phyloP scores from a whole-genome alignment of 345 rosid genomes.

The Gossypium stocksii region DNA sequence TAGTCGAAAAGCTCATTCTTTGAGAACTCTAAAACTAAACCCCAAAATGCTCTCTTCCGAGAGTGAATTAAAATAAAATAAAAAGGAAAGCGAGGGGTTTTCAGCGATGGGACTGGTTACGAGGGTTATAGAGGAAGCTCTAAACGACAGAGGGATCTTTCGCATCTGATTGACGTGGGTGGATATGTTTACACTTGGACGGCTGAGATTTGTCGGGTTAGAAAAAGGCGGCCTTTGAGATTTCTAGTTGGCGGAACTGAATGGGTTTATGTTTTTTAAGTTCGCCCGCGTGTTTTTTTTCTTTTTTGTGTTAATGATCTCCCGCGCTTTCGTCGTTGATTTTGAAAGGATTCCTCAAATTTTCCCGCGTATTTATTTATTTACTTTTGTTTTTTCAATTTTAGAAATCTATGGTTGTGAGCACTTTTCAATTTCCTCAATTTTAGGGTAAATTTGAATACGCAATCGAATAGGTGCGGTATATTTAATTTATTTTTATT shows the following conservation, averaged over 20 bases:
- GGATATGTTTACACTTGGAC: background rate
- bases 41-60: too few relatives aligned
- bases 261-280: background rate
- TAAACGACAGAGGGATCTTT: background rate
- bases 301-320: background rate
- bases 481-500: too few relatives aligned
- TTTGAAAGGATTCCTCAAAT: background rate
- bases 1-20: constrained; percentile 38
- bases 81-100: background rate
- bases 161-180: background rate
- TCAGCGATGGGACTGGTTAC: background rate
- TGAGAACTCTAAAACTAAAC: background rate
- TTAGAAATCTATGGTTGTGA: too few relatives aligned
- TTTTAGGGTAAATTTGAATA: too few relatives aligned
- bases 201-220: background rate
- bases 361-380: background rate
- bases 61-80: too few relatives aligned
- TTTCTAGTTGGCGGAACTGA: constrained; percentile 10
- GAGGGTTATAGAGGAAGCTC: background rate
- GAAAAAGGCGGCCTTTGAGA: background rate
- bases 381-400: too few relatives aligned
- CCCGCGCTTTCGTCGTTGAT: background rate
- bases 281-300: background rate
- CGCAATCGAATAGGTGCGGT: rapidly evolving
- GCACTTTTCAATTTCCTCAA: too few relatives aligned